Evolutionary conservation across 2,329 filamentous ascomycete species (phyloP).

Genomic region (Ceratocystis smalleyi): DNA sequence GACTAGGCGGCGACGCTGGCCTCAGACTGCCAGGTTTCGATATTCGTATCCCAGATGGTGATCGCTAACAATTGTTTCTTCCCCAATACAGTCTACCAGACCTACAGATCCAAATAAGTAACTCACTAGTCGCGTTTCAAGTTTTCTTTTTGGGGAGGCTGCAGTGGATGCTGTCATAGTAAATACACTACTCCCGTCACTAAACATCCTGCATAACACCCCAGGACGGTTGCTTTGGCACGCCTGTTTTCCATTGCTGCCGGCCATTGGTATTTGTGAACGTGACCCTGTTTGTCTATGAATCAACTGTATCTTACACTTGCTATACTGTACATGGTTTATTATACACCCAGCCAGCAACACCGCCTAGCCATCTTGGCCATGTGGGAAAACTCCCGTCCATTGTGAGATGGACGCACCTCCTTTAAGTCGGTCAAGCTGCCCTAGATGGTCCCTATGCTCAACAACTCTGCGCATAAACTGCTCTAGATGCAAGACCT

Average conservation of each 20-base stretch:
- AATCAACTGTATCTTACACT: conserved; percentile 2
- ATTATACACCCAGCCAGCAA: neutral
- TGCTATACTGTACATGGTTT: conserved; percentile 5
- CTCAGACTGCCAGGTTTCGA: neutral
- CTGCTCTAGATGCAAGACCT: conserved; percentile 32
- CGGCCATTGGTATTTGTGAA: neutral
- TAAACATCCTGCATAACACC: neutral
- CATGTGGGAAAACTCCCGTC: conserved; percentile 2
- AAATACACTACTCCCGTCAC: conserved; percentile 1
- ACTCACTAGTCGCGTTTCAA: neutral
- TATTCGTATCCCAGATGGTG: neutral
- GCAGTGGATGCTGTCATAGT: conserved; percentile 5
- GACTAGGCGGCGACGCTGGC: neutral
- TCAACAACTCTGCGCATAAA: conserved; percentile 23
- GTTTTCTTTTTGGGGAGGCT: neutral
- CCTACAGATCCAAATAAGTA: conserved; percentile 29
- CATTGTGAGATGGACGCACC: conserved; percentile 12
- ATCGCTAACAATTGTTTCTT: neutral
- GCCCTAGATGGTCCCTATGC: neutral
- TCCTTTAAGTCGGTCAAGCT: neutral
- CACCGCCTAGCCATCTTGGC: neutral
- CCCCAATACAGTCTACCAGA: conserved; percentile 33
- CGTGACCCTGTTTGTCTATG: neutral
- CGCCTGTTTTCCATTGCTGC: neutral
- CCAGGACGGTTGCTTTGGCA: neutral